Base-by-base conservation (phyloP, 768 basidiomycete species). In the Kwoniella heveanensis region DNA sequence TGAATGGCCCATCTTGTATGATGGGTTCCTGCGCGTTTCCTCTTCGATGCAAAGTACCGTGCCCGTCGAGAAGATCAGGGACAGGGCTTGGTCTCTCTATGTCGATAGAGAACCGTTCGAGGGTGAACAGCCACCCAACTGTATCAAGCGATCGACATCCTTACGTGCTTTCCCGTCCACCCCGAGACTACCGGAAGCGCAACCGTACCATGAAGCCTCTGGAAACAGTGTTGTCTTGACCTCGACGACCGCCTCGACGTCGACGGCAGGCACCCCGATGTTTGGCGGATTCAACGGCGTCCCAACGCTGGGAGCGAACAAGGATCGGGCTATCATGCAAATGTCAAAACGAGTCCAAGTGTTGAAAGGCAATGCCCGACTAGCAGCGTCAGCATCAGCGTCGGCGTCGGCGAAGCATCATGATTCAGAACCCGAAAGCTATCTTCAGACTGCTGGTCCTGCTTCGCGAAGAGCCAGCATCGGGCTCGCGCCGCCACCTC, bases 151-250 rank as follows among this genome's bases (percentile, higher is more conserved):
- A 25, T 73, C 78, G 22, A 72, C 73, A 39, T 77, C 76, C 8
- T 69, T 80, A 30, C 72, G 78, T 32, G 67, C 69, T 49, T 64
- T 81, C 39, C 65, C 71, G 27, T 68, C 62, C 19, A 73, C 72
- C 9, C 70, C 69, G 0, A 54, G 63, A 57, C 66, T 69, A 8
- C 71, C 75, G 22, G 57, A 56, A 27, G 48, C 63, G 10, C 62
- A 49, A 44, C 78, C 78, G 0, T 79, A 79, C 55, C 70, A 75
- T 29, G 92, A 92, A 37, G 95, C 95, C 1, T 97, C 94, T 8
- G 94, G 94, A 6, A 98, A 99, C 81, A 93, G 90, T 66, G 92
- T 97, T 50, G 85, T 86, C 39, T 88, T 98, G 73, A 93, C 95
- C 1, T 96, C 93, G 1, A 90, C 88, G 24, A 89, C 90, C 39